A percentile compares a stretch with the other conserved stretches of the same genome.
phyloP scores from a whole-genome alignment of 2,329 filamentous ascomycete species.

The Fusarium annulatum region DNA sequence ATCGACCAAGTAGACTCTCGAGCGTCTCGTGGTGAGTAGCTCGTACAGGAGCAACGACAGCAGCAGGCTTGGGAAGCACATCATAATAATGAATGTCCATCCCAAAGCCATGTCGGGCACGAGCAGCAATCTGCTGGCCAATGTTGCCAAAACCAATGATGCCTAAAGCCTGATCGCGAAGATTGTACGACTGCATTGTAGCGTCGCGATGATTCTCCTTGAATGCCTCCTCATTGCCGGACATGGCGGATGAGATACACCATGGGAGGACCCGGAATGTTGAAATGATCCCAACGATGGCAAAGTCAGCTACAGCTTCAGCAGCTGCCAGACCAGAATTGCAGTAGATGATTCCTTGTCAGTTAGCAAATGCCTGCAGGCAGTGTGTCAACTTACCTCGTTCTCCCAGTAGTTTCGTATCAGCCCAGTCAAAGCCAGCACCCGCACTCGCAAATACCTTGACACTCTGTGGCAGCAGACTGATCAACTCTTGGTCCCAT shows the following conservation, averaged over 20 bases:
- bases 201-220: slow-evolving; percentile 68
- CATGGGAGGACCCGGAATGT: slow-evolving; percentile 76
- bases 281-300: slow-evolving; percentile 74
- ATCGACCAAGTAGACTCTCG: slow-evolving; percentile 60
- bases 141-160: slow-evolving; percentile 78
- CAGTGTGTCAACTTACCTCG: slow-evolving; percentile 56
- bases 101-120: slow-evolving; percentile 64
- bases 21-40: slow-evolving; percentile 65
- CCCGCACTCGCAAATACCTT: slow-evolving; percentile 73
- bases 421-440: slow-evolving; percentile 74
- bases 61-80: slow-evolving; percentile 59
- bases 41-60: slow-evolving; percentile 54
- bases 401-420: slow-evolving; percentile 69
- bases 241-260: slow-evolving; percentile 67
- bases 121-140: slow-evolving; percentile 69
- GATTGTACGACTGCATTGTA: slow-evolving; percentile 71
- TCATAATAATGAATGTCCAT: slow-evolving; percentile 76
- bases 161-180: slow-evolving; percentile 69
- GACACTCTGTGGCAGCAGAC: slow-evolving; percentile 64
- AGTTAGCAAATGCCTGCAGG: not conserved
- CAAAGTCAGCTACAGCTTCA: slow-evolving; percentile 79
- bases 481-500: slow-evolving; percentile 71
- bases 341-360: slow-evolving; percentile 73
- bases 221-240: slow-evolving; percentile 56
- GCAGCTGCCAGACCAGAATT: slow-evolving; percentile 77